Conservation (phyloP, 139 green algal species). For the Chlorella sp. region DNA sequence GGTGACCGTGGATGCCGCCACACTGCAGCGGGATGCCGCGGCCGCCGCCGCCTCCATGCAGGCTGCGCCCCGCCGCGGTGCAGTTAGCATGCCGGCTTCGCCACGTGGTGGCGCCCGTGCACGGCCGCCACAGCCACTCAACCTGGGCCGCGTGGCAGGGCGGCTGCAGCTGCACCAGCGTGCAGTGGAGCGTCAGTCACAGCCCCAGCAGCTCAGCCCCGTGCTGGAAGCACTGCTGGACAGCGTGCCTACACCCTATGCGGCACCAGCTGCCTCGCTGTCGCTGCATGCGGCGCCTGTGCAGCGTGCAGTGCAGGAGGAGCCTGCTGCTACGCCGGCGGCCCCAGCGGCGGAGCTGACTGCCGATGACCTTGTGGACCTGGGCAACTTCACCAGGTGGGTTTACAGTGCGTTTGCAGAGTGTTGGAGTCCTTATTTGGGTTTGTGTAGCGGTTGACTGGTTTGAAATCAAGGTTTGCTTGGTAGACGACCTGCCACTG, state of each 20-base stretch:
- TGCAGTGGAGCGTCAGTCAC: not conserved
- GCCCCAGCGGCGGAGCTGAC: not conserved
- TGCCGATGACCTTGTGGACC: slow-evolving; percentile 22
- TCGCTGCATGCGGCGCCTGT: no score
- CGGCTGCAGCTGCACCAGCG: slow-evolving; percentile 8
- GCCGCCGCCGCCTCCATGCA: not conserved
- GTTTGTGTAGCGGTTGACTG: no score
- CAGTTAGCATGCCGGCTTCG: not conserved
- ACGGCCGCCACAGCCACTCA: not conserved
- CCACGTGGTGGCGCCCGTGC: not conserved
- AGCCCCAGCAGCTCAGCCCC: not conserved
- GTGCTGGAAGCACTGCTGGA: slow-evolving; percentile 5
- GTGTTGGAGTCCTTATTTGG: no score
- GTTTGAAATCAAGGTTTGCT: no score
- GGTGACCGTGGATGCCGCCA: not conserved
- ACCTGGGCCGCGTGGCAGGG: not conserved
- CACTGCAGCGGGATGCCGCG: not conserved
- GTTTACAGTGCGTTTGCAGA: no score
- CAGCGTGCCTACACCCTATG: not conserved
- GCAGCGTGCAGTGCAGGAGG: not conserved
- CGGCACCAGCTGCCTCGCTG: not conserved
- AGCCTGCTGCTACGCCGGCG: not conserved
- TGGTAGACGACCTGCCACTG: no score
- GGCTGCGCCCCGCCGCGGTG: not conserved
- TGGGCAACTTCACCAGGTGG: slow-evolving; percentile 21